A percentile compares a stretch with the other conserved stretches of the same genome.
These are phyloP conservation scores for Stentor coeruleus DNA, from an alignment of 73 alveolate species.

Conservation along the genomic window DNA sequence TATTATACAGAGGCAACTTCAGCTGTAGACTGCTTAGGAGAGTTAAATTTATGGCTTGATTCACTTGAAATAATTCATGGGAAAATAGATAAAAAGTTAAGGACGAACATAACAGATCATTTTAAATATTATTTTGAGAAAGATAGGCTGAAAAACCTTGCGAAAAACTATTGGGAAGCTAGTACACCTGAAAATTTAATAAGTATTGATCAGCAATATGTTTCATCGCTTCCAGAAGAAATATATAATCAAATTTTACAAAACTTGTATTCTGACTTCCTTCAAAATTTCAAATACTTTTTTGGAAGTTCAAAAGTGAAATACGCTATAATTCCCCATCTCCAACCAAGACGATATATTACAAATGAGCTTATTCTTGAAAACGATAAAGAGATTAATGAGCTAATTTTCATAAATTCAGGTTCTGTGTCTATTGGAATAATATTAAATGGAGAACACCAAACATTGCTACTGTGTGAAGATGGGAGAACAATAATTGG, in stretches of 20 bases:
- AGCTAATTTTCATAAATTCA: too few relatives aligned
- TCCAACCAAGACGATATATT: background rate
- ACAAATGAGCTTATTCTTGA: background rate
- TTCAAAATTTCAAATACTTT: background rate
- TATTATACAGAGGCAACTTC: background rate
- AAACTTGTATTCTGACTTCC: background rate
- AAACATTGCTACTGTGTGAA: background rate
- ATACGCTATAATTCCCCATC: background rate
- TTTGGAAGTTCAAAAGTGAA: background rate
- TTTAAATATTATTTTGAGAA: too few relatives aligned
- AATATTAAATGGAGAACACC: background rate
- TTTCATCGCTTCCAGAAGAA: background rate
- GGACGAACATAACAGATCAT: background rate
- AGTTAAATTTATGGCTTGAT: background rate
- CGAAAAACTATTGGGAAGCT: constrained; percentile 1
- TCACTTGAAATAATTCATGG: background rate
- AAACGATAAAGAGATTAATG: background rate
- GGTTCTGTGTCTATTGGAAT: background rate
- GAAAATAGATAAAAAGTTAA: background rate
- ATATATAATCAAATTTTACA: too few relatives aligned
- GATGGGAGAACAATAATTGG: background rate
- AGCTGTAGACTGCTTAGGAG: background rate
- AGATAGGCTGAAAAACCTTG: background rate
- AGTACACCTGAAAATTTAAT: background rate
- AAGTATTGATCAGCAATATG: background rate